Evolutionary conservation across 495 filamentous ascomycete species (phyloP), one percentile per base, ranked within the genome.

Genomic region (Hamigera avellanea): DNA sequence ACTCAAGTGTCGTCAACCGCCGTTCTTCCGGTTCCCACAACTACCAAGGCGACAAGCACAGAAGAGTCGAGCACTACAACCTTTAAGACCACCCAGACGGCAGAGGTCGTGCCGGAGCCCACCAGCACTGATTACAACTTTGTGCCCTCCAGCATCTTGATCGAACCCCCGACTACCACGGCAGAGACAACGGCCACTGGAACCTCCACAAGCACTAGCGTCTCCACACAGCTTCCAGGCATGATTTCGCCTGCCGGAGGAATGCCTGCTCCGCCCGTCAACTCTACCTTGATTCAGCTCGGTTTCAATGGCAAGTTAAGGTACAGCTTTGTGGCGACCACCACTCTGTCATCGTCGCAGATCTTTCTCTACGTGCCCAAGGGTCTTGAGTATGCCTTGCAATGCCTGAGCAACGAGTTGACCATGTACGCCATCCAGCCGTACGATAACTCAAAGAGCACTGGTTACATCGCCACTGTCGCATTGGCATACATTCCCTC

Each of bases 391-490:
- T 70, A 78, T 35, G 83, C 78, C 26, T 60, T 81, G 15, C 57
- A 60, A 7, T 61, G 82, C 37, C 49, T 64, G 0, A 8, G 28
- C 6, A 40, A 53, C 6, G 59, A 82, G 32, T 64, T 84, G 14
- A 52, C 61, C 14, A 85, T 94, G 70, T 70, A 76, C 40, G 75
- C 72, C 33, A 73, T 98, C 33, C 62, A 77, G 41, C 86, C 91
- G 7, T 78, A 82, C 54, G 79, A 95, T 52, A 93, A 84, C 12
- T 70, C 67, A 14, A 48, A 58, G 26, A 70, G 56, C 29, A 63
- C 80, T 19, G 81, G 82, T 19, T 98, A 81, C 61, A 75, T 93
- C 45, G 87, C 86, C 2, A 95, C 88, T 2, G 57, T 93, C 27
- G 86, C 83, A 18, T 57, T 80, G 44, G 71, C 76, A 17, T 88